A percentile compares a stretch with the other conserved stretches of the same genome.
These are phyloP conservation scores for Aspergillus bridgeri DNA, from an alignment of 495 filamentous ascomycete genomes.

Conservation along the genomic window DNA sequence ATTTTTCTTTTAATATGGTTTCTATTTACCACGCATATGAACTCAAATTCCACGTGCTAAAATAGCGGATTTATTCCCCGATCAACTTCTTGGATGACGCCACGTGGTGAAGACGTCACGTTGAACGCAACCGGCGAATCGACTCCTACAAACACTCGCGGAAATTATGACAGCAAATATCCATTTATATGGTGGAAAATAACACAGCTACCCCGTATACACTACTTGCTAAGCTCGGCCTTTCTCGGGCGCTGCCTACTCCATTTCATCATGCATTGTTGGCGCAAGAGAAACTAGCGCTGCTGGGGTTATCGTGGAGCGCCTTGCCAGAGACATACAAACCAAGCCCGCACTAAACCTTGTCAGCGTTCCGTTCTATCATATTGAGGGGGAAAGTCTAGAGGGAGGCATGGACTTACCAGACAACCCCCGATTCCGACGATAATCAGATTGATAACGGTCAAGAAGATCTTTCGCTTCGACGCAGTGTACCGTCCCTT, in stretches of 20 bases:
- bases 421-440: constrained; percentile 33
- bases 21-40: neutral
- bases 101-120: neutral
- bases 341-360: constrained; percentile 37
- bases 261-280: constrained; percentile 26
- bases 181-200: neutral
- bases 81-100: neutral
- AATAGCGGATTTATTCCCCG: neutral
- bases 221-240: neutral
- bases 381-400: neutral
- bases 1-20: neutral
- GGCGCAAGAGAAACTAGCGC: constrained; percentile 41
- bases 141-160: no score
- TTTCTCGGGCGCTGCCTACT: neutral
- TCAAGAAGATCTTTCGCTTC: constrained; percentile 30
- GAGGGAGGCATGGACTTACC: constrained; percentile 34
- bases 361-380: neutral
- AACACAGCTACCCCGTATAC: neutral
- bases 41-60: neutral
- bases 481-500: constrained; percentile 27
- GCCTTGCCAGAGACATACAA: constrained; percentile 44
- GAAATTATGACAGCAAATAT: neutral
- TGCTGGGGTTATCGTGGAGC: constrained; percentile 35
- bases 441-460: constrained; percentile 27
- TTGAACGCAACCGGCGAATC: neutral